A percentile compares a stretch with the other conserved stretches of the same genome.
Evolutionary conservation across 1,139 yeast species (phyloP).

Genomic region (Torulaspora globosa): DNA sequence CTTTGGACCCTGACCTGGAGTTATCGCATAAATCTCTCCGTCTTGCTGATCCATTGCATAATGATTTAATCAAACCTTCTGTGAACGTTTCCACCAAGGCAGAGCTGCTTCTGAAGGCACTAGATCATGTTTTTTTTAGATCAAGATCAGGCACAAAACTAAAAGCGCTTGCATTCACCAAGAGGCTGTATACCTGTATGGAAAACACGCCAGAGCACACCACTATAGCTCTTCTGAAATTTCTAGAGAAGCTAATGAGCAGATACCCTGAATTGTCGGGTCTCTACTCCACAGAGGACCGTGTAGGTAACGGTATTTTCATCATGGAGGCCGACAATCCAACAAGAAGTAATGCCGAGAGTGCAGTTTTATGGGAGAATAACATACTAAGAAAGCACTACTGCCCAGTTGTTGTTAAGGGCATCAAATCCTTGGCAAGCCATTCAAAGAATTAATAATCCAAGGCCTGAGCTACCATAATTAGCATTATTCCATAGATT

Average conservation of each 20-base stretch:
- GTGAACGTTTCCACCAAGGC: constrained; percentile 88
- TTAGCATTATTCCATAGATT: background rate
- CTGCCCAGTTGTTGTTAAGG: constrained; percentile 67
- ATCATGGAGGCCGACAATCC: constrained; percentile 63
- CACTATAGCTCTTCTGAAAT: constrained; percentile 67
- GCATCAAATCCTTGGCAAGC: constrained; percentile 43
- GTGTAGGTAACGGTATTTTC: constrained; percentile 73
- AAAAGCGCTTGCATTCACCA: constrained; percentile 79
- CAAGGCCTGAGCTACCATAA: background rate
- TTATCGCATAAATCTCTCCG: constrained; percentile 77
- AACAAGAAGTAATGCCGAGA: constrained; percentile 77
- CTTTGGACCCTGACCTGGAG: constrained; percentile 80
- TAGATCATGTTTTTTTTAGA: constrained; percentile 78
- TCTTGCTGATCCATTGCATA: constrained; percentile 66
- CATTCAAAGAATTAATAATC: constrained; percentile 34
- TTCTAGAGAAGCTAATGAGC: constrained; percentile 68
- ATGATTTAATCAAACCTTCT: constrained; percentile 50
- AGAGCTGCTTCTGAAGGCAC: constrained; percentile 69
- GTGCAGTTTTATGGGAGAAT: constrained; percentile 88
- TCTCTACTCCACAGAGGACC: constrained; percentile 81
- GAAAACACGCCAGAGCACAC: constrained; percentile 88
- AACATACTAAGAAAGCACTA: constrained; percentile 75
- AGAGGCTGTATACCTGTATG: constrained; percentile 62
- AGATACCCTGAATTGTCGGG: constrained; percentile 68
- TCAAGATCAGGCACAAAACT: constrained; percentile 66